phyloP scores from a whole-genome alignment of 805 yeast genomes.

The Saccharomycopsis amapae region DNA sequence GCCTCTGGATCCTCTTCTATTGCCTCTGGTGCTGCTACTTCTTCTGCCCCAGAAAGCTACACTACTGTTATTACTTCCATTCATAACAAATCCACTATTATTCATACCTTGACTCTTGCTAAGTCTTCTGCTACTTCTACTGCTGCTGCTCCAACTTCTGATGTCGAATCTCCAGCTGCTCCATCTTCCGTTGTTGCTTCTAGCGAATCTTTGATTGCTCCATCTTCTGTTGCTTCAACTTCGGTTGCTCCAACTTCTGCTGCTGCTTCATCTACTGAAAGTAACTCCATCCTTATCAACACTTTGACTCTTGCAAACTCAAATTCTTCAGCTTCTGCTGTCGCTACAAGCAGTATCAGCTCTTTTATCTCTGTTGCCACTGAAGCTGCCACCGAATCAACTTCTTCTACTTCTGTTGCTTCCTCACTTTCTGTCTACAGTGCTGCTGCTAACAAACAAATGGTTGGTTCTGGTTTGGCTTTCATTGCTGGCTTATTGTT shows the following conservation, averaged over 20 bases:
- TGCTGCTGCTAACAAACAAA: background rate
- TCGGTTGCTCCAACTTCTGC: background rate
- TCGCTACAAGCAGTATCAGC: too few relatives aligned
- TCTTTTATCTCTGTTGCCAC: background rate
- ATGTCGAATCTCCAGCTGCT: slow-evolving; percentile 1
- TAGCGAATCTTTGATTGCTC: background rate
- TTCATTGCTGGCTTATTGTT: background rate
- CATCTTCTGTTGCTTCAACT: background rate
- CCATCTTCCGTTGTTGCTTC: slow-evolving; percentile 1
- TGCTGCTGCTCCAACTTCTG: background rate
- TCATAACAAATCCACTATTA: too few relatives aligned
- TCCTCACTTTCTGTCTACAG: background rate
- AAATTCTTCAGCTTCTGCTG: background rate
- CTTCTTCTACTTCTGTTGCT: background rate
- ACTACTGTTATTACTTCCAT: background rate
- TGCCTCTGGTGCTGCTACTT: slow-evolving; percentile 3
- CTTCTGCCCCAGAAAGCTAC: slow-evolving; percentile 3
- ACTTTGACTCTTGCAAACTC: background rate
- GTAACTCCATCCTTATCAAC: too few relatives aligned
- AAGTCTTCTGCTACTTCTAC: background rate
- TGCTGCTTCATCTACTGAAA: background rate
- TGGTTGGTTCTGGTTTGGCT: background rate
- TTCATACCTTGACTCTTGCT: background rate
- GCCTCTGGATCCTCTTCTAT: background rate
- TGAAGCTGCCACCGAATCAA: background rate